Conservation (phyloP, 768 basidiomycete species). For the Tylopilus sp. region DNA sequence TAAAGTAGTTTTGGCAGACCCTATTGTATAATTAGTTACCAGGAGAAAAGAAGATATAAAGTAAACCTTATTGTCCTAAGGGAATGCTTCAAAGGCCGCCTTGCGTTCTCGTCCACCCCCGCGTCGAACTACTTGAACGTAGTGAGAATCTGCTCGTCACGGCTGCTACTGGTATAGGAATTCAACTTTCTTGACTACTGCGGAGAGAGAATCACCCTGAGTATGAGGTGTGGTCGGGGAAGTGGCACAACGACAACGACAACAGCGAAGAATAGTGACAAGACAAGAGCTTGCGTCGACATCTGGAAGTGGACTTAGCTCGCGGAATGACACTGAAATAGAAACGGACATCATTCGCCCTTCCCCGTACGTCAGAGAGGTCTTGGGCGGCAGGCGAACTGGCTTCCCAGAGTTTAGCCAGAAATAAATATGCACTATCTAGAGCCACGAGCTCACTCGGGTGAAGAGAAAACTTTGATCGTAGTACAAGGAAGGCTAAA, state of each 20-base stretch:
- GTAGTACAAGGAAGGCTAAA: slow-evolving; percentile 47
- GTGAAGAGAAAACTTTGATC: slow-evolving; percentile 53
- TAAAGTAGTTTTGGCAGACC: slow-evolving; percentile 61
- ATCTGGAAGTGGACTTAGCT: slow-evolving; percentile 31
- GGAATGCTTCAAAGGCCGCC: slow-evolving; percentile 61
- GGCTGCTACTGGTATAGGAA: slow-evolving; percentile 56
- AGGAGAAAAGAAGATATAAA: background rate
- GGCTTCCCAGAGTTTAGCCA: slow-evolving; percentile 64
- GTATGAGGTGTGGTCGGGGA: slow-evolving; percentile 59
- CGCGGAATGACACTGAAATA: background rate
- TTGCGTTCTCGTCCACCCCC: slow-evolving; percentile 65
- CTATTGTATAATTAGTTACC: slow-evolving; percentile 33
- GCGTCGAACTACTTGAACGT: slow-evolving; percentile 61
- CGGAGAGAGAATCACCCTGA: slow-evolving; percentile 56
- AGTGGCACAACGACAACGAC: slow-evolving; percentile 61
- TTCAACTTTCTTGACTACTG: slow-evolving; percentile 56
- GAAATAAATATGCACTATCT: slow-evolving; percentile 55
- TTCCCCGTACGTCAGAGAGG: slow-evolving; percentile 63
- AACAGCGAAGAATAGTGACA: slow-evolving; percentile 61
- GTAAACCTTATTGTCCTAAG: slow-evolving; percentile 74
- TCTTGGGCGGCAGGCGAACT: slow-evolving; percentile 53
- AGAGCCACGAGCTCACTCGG: slow-evolving; percentile 47
- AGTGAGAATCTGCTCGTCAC: slow-evolving; percentile 64
- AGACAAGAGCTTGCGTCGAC: slow-evolving; percentile 40
- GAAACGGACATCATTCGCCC: slow-evolving; percentile 44